Percentiles rank a stretch among this genome's conserved stretches.
These are phyloP conservation scores for Fusarium buharicum DNA, from an alignment of 2,329 filamentous ascomycete genomes.

Conservation along the genomic window DNA sequence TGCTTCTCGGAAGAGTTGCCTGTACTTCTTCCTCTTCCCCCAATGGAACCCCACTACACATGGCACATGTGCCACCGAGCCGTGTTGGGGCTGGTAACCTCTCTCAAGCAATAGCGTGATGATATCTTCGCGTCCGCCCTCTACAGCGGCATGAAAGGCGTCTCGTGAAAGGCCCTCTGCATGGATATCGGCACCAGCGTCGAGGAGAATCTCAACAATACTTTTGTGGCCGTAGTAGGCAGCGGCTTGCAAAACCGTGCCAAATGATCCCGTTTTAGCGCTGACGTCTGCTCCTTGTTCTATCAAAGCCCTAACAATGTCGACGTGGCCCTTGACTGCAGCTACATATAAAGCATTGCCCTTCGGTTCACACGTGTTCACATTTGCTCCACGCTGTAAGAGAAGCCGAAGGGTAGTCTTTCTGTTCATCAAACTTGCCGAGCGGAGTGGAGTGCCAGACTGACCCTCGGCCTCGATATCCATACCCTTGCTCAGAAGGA, in stretches of 20 bases:
- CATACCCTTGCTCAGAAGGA: conserved; percentile 5
- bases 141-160: conserved; percentile 13
- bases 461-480: conserved; percentile 13
- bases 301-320: conserved; percentile 4
- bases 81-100: neutral
- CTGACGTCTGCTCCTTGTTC: conserved; percentile 2
- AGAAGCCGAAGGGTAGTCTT: neutral
- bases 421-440: conserved; percentile 11
- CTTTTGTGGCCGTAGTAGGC: conserved; percentile 9
- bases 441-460: conserved; percentile 16
- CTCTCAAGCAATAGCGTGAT: conserved; percentile 4
- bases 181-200: neutral
- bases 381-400: conserved; percentile 3
- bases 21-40: too few relatives aligned
- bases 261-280: neutral
- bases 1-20: neutral
- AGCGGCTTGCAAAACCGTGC: conserved; percentile 8
- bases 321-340: neutral
- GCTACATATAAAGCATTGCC: conserved; percentile 16
- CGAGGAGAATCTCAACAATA: neutral
- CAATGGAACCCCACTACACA: too few relatives aligned
- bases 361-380: neutral
- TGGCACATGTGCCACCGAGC: too few relatives aligned
- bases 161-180: neutral
- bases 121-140: conserved; percentile 16